Evolutionary conservation across 164 flowering plant genomes (phyloP), one percentile per base, ranked within the genome.

Genomic region (Magnolia sinica): DNA sequence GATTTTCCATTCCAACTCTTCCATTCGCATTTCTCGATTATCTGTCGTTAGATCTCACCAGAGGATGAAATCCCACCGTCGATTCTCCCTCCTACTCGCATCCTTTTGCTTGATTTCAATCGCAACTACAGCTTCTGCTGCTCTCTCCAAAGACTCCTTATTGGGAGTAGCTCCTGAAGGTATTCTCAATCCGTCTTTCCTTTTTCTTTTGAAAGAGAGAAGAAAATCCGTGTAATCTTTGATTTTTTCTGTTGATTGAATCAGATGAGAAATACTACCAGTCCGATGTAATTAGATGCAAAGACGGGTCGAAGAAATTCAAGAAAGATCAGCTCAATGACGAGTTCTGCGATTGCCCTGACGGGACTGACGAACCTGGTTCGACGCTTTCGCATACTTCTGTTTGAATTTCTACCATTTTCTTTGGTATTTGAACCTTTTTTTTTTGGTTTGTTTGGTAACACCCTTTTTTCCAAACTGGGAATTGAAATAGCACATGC

Each of bases 361-460:
- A 94, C 72, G 96, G 92, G 78, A 86, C 97, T 58, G 98, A 94
- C 77, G 98, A 94, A 81, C 98, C 98, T 23, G 98, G 98, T 91
- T 6, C 50, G 72, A 24, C 37, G 6, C 13, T 37, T 37, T 45
- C 49, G 13, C 19, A 50, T 76, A 29, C 3, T 2, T 79, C 31
- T 3, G 31, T 74, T 64, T 49, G 22, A 16, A 9, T 63, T 37
- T 24, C 59, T 74, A 14, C 23, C 18, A 11, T 14, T 52, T n/a
- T 50, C 8, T 29, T 16, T 27, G 20, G n/a, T 22, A 2, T 50
- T 69, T 37, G 22, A 22, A 31, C 61, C 61, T 4, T 37, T 11
- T 55, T 11, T 55, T 55, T 55, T 55, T 55, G n/a, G n/a, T n/a
- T 23, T 27, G 61, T 55, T 55, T 11, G 16, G 61, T 55, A 16